Conservation (phyloP, 345 rosid genomes). For the Salix koriyanagi region DNA sequence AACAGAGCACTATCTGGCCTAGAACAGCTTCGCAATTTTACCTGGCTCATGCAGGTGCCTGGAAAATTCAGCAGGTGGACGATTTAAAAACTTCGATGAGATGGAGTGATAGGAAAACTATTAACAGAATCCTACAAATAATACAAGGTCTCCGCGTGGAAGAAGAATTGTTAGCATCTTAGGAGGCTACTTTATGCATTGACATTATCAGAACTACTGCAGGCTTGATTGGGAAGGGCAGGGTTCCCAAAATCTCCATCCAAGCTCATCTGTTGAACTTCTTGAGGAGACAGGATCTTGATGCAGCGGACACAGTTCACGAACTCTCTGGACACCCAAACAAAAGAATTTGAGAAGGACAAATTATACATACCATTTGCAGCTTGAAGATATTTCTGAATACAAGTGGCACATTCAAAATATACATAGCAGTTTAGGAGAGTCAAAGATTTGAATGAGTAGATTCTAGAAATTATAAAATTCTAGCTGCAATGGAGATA, state of each 20-base stretch:
- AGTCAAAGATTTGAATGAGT: not conserved
- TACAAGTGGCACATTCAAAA: not conserved
- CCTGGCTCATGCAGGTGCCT: not conserved
- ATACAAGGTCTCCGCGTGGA: not conserved
- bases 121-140: slow-evolving; percentile 21
- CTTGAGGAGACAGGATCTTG: slow-evolving; percentile 70
- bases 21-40: slow-evolving; percentile 1
- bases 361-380: not conserved
- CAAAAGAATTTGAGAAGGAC: not conserved
- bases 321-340: slow-evolving; percentile 49
- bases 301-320: slow-evolving; percentile 61
- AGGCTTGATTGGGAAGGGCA: slow-evolving; percentile 53
- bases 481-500: not conserved
- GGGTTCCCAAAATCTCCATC: slow-evolving; percentile 16
- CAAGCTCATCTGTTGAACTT: slow-evolving; percentile 71
- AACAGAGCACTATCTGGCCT: not conserved
- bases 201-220: slow-evolving; percentile 67
- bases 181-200: slow-evolving; percentile 25
- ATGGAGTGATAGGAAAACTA: slow-evolving; percentile 7
- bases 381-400: not conserved
- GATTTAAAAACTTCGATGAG: not conserved
- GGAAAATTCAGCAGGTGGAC: not conserved
- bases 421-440: no score
- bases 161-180: slow-evolving; percentile 20
- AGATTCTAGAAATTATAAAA: not conserved